These are phyloP conservation scores for Colletotrichum ledebouriae DNA, from an alignment of 2,329 filamentous ascomycete genomes.

Conservation along the genomic window DNA sequence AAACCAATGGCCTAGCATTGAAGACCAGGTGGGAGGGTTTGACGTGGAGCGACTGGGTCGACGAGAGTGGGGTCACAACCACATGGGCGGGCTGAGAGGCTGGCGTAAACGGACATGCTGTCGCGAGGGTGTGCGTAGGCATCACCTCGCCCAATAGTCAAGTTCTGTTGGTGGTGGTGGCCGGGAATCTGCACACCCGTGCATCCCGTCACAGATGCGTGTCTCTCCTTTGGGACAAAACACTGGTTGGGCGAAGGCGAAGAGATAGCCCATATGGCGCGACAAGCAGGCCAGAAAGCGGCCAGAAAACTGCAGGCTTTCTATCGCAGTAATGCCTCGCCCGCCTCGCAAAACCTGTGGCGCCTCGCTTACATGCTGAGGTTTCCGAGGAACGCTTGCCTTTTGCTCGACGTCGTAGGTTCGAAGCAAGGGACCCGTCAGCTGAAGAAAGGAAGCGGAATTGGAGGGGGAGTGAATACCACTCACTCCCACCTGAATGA, in stretches of 20 bases:
- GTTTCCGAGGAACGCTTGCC: not conserved
- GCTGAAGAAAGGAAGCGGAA: not conserved
- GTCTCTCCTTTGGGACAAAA: conserved; percentile 36
- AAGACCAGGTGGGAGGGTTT: conserved; percentile 17
- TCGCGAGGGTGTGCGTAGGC: conserved; percentile 17
- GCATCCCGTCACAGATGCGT: conserved; percentile 41
- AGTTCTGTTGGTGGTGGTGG: conserved; percentile 20
- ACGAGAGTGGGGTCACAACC: conserved; percentile 17
- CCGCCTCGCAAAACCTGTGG: conserved; percentile 3
- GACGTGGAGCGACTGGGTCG: conserved; percentile 24
- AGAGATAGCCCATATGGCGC: conserved; percentile 16
- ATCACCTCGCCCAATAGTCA: conserved; percentile 1
- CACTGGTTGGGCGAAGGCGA: conserved; percentile 2
- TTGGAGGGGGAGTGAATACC: conserved; percentile 15
- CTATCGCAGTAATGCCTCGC: not conserved
- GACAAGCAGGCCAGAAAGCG: not conserved
- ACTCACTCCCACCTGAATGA: not conserved
- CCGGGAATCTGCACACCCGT: conserved; percentile 41
- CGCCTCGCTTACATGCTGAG: conserved; percentile 15
- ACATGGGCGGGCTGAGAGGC: conserved; percentile 14
- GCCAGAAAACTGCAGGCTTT: not conserved
- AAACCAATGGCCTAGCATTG: conserved; percentile 1
- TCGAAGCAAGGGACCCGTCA: conserved; percentile 22
- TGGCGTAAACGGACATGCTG: conserved; percentile 4
- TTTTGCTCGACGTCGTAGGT: conserved; percentile 18